A percentile compares a stretch with the other conserved stretches of the same genome.
Conservation (phyloP, 805 yeast species). For the Zygotorulaspora chibaensis region DNA sequence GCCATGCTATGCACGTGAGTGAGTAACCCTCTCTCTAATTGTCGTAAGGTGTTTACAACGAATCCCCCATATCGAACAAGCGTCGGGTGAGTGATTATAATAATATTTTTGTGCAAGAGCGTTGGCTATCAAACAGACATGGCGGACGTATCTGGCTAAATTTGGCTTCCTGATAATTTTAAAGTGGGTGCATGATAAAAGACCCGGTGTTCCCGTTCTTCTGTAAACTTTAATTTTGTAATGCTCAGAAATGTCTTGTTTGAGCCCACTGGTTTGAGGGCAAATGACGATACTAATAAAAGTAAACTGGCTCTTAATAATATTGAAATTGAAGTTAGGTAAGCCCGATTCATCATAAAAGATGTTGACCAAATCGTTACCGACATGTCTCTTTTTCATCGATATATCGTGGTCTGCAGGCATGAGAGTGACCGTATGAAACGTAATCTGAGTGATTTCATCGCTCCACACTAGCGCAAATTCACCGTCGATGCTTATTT, state of each 20-base stretch:
- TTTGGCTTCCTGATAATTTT: conserved; percentile 60
- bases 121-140: conserved; percentile 58
- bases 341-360: conserved; percentile 72
- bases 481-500: conserved; percentile 67
- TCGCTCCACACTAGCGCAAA: conserved; percentile 70
- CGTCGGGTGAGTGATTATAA: conserved; percentile 15
- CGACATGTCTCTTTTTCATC: conserved; percentile 77
- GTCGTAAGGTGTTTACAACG: conserved; percentile 12
- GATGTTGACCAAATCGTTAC: conserved; percentile 77
- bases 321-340: conserved; percentile 59
- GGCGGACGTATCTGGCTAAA: conserved; percentile 61
- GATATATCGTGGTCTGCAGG: conserved; percentile 46
- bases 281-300: conserved; percentile 74
- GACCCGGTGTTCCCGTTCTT: conserved; percentile 67
- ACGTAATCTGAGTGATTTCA: conserved; percentile 64
- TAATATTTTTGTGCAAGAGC: conserved; percentile 78
- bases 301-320: conserved; percentile 74
- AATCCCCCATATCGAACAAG: conserved; percentile 22
- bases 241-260: conserved; percentile 24
- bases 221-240: conserved; percentile 64
- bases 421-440: conserved; percentile 82
- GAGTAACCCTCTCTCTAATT: conserved; percentile 8
- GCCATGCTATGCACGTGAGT: background rate
- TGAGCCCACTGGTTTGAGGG: conserved; percentile 42
- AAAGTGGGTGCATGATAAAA: conserved; percentile 71